Base-by-base conservation (phyloP, 495 filamentous ascomycete genomes). In the Xylaria intraflava region DNA sequence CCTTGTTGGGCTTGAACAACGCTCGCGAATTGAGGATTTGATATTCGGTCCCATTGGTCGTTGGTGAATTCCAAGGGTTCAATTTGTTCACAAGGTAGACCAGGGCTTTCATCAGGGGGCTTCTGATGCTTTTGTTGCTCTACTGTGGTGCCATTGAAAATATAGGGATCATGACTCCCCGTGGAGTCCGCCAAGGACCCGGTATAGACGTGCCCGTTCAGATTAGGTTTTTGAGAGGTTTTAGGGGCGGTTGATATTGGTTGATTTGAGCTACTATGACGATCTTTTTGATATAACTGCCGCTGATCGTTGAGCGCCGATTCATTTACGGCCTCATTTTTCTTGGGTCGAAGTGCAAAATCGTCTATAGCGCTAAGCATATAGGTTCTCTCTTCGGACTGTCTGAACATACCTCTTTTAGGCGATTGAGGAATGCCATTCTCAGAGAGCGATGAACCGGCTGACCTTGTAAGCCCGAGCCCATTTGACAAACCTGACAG, bases 291-390 rank as follows among this genome's bases (percentile, higher is more conserved):
- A 26, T 44, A 16, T 10, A 39, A 53, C n/a, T 19, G 55, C n/a
- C 31, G 20, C 12, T 50, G 53, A 24, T 36, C 23, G 22, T 54
- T 51, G 42, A 47, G 45, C 2, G 58, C 43, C 22, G 31, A 12
- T 9, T 59, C 39, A 12, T 49, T 49, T 27, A n/a, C 55, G 51
- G 42, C 36, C 26, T 55, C 52, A 24, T 42, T 48, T 11, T 61
- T 61, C 33, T 50, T 57, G 7, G 64, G 64, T 19, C 56, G 64
- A 17, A 66, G 61, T 24, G 61, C 56, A 58, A 66, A 66, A 51
- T 61, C 56, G 27, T 62, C 56, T 39, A 57, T 23, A 42, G 42
- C 56, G 35, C 46, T 54, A 42, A 53, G 53, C 53, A 24, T 57
- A 36, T 42, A 36, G 39, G 49, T 46, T 19, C 31, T 33, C 20